phyloP scores from a whole-genome alignment of 805 yeast species.

The Wickerhamomyces canadensis region DNA sequence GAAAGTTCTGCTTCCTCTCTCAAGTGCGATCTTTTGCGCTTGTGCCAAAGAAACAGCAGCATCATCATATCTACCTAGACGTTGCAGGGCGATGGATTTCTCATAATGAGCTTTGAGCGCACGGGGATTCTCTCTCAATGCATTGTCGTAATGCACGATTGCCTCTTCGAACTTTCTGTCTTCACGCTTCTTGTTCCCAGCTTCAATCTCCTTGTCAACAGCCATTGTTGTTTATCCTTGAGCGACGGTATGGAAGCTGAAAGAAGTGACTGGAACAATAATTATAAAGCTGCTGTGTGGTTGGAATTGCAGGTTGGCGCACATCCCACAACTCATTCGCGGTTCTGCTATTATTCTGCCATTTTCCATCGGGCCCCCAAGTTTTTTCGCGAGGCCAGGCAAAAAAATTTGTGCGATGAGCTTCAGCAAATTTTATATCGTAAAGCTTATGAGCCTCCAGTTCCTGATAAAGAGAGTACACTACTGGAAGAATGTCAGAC shows the following conservation, averaged over 20 bases:
- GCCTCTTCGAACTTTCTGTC: conserved; percentile 39
- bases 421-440: conserved; percentile 1
- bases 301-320: too few species aligned
- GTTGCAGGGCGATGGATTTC: conserved; percentile 40
- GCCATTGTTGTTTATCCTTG: conserved; percentile 23
- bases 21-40: conserved; percentile 39
- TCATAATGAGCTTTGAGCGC: conserved; percentile 42
- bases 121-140: conserved; percentile 34
- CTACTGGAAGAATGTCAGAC: neutral
- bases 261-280: too few species aligned
- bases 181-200: conserved; percentile 36
- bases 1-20: conserved; percentile 35
- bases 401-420: neutral
- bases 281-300: too few species aligned
- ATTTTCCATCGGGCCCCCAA: too few species aligned
- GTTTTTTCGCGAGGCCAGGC: too few species aligned
- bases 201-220: conserved; percentile 26
- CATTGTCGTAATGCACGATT: conserved; percentile 29
- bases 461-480: neutral
- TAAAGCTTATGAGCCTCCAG: too few species aligned
- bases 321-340: neutral
- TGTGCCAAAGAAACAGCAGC: conserved; percentile 38
- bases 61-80: conserved; percentile 34
- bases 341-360: too few species aligned
- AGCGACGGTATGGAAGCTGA: too few species aligned